These are phyloP conservation scores for Blumeria graminis DNA, from an alignment of 2,329 filamentous ascomycete genomes.

Conservation along the genomic window DNA sequence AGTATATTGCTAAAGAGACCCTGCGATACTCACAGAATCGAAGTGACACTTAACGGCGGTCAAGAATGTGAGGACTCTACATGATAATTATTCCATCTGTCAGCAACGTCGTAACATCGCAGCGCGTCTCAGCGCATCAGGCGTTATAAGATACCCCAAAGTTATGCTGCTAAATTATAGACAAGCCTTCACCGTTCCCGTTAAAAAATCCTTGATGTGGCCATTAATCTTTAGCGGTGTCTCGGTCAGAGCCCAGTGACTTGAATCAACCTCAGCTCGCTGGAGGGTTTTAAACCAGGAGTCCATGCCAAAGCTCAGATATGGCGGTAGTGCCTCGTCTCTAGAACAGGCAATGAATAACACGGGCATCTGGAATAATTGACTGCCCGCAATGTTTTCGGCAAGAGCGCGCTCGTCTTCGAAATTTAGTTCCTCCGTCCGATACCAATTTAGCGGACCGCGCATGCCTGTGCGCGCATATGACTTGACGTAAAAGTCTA, in stretches of 20 bases:
- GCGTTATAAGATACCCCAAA: too few species aligned
- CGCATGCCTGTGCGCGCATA: constrained; percentile 50
- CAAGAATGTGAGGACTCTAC: too few species aligned
- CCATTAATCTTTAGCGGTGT: constrained; percentile 44
- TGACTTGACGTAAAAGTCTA: constrained; percentile 53
- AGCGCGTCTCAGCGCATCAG: too few species aligned
- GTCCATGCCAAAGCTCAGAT: constrained; percentile 50
- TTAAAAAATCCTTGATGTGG: constrained; percentile 20
- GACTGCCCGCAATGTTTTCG: constrained; percentile 24
- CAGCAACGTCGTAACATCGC: too few species aligned
- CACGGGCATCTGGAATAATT: constrained; percentile 30
- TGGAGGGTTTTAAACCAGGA: constrained; percentile 35
- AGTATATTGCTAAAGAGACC: too few species aligned
- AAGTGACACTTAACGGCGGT: too few species aligned
- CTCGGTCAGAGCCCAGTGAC: constrained; percentile 71
- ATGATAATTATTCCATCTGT: too few species aligned
- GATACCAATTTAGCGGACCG: constrained; percentile 78
- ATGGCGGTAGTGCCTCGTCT: constrained; percentile 49
- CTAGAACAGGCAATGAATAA: constrained; percentile 50
- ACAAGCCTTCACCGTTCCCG: neutral
- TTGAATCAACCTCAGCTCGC: constrained; percentile 37
- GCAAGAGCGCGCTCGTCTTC: constrained; percentile 45
- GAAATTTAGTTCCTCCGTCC: constrained; percentile 45
- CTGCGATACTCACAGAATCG: too few species aligned
- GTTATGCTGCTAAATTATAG: neutral